These are phyloP conservation scores for Plasmodium knowlesi DNA, from an alignment of 169 alveolate genomes.

Conservation along the genomic window DNA sequence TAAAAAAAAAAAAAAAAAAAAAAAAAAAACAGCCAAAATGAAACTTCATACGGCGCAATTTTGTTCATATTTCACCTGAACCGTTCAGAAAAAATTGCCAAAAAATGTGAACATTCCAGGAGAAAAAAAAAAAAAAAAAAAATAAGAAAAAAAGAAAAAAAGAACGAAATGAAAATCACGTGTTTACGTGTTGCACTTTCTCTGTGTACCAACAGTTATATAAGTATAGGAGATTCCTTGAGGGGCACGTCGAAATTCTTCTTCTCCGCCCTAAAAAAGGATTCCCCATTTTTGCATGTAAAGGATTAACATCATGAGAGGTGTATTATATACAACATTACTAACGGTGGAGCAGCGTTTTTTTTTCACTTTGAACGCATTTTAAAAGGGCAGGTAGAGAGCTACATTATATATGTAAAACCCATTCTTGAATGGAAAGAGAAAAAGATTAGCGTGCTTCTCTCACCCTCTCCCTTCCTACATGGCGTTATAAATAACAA, in stretches of 20 bases:
- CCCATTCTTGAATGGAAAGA: background rate
- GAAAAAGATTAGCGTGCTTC: background rate
- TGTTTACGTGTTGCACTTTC: background rate
- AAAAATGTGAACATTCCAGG: background rate
- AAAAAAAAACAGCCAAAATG: slow-evolving; percentile 1
- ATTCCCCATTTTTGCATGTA: background rate
- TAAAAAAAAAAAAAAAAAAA: slow-evolving; percentile 1
- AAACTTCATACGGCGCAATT: background rate
- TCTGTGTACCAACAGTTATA: background rate
- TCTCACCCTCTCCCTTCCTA: background rate
- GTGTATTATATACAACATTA: background rate
- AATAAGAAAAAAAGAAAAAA: background rate
- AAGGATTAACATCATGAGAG: background rate
- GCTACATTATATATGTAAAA: background rate
- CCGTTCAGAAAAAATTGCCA: background rate
- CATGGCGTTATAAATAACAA: background rate
- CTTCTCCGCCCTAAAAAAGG: background rate
- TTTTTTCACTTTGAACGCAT: background rate
- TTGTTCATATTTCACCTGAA: background rate
- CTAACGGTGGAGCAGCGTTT: background rate
- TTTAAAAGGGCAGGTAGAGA: background rate
- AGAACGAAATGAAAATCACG: background rate
- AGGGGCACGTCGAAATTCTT: background rate
- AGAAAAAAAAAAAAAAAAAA: background rate
- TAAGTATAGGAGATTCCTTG: background rate